Evolutionary conservation across 148 eudicot genomes (phyloP).

Genomic region (Rhododendron williamsianum): DNA sequence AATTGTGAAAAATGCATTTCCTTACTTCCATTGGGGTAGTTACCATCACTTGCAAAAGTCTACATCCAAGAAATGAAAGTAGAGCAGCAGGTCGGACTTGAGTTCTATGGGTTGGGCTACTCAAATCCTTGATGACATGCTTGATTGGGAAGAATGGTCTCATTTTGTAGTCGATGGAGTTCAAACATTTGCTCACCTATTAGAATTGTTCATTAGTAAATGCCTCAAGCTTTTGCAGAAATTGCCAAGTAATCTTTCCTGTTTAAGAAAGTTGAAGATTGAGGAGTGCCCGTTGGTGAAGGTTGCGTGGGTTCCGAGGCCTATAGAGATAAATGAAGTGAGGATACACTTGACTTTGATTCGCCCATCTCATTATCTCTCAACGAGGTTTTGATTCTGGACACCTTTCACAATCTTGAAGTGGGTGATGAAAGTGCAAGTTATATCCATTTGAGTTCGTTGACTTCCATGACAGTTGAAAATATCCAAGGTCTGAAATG

Average conservation of each 20-base stretch:
- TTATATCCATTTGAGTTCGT: not conserved
- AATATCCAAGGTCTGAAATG: not conserved
- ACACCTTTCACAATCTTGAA: not conserved
- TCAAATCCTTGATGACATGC: no score
- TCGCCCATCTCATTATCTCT: not conserved
- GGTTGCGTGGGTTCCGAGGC: not conserved
- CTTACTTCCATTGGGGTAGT: no score
- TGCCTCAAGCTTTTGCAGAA: slow-evolving; percentile 10
- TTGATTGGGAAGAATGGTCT: no score
- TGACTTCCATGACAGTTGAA: not conserved
- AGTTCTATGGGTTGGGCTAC: no score
- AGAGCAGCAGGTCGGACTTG: no score
- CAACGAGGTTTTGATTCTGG: not conserved
- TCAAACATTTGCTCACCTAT: not conserved
- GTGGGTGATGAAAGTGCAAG: not conserved
- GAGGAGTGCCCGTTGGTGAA: not conserved
- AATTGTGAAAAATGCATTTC: no score
- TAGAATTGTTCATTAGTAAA: not conserved
- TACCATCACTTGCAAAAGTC: no score
- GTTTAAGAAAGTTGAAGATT: not conserved
- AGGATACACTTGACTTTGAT: not conserved
- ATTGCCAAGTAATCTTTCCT: not conserved
- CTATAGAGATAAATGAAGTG: not conserved
- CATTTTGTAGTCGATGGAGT: no score
- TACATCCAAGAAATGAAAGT: no score